Evolutionary conservation across 352 stramenopile species (phyloP).

Genomic region (Pythium folliculosum): DNA sequence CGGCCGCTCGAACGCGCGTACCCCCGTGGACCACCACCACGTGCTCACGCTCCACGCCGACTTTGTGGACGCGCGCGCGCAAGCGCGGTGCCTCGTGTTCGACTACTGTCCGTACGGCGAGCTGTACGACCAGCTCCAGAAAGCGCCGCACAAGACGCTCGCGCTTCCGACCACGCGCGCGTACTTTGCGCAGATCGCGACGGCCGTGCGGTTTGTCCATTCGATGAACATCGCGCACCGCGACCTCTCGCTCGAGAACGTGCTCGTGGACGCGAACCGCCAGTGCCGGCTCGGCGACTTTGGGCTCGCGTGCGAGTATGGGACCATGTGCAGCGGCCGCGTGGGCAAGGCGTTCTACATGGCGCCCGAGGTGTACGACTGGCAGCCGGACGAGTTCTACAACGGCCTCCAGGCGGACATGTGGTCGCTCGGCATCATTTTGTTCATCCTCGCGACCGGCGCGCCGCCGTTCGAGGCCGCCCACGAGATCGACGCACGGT

Average conservation of each 20-base stretch:
- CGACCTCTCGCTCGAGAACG: slow-evolving; percentile 70
- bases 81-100: slow-evolving; percentile 59
- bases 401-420: slow-evolving; percentile 56
- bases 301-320: slow-evolving; percentile 47
- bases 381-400: slow-evolving; percentile 30
- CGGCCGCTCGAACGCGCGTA: slow-evolving; percentile 4
- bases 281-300: slow-evolving; percentile 60
- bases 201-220: slow-evolving; percentile 54
- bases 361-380: slow-evolving; percentile 56
- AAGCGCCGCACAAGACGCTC: slow-evolving; percentile 16
- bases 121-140: slow-evolving; percentile 48
- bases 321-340: slow-evolving; percentile 37
- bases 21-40: slow-evolving; percentile 27
- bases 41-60: slow-evolving; percentile 51
- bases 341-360: slow-evolving; percentile 73
- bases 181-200: slow-evolving; percentile 54
- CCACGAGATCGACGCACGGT: slow-evolving; percentile 49
- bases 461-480: slow-evolving; percentile 52
- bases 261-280: slow-evolving; percentile 47
- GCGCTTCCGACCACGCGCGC: slow-evolving; percentile 31
- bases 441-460: slow-evolving; percentile 64
- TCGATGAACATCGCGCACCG: slow-evolving; percentile 54
- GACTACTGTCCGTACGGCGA: slow-evolving; percentile 65
- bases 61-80: slow-evolving; percentile 47
- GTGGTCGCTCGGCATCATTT: slow-evolving; percentile 65